phyloP scores from a whole-genome alignment of 768 basidiomycete species.

The Lactarius indigo region DNA sequence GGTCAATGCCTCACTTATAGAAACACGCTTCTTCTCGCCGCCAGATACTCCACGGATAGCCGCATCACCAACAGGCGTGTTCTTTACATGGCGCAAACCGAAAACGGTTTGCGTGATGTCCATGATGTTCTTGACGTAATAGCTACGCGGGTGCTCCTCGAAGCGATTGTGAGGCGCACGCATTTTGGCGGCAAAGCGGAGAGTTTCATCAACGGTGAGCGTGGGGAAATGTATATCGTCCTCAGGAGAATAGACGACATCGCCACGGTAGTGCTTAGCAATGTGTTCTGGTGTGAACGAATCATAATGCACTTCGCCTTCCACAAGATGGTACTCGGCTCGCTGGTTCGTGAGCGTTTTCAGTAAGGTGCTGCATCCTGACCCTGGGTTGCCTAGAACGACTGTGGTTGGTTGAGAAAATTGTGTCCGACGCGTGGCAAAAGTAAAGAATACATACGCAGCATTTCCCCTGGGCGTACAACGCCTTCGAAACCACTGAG shows the following conservation, averaged over 20 bases:
- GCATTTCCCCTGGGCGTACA: constrained; percentile 63
- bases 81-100: constrained; percentile 74
- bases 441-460: constrained; percentile 44
- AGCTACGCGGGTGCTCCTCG: constrained; percentile 39
- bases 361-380: constrained; percentile 85
- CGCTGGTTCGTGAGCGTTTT: constrained; percentile 79
- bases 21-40: constrained; percentile 81
- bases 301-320: constrained; percentile 74
- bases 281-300: constrained; percentile 77
- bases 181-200: constrained; percentile 65
- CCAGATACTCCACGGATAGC: constrained; percentile 81
- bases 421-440: not conserved
- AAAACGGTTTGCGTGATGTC: constrained; percentile 69
- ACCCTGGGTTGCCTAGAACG: constrained; percentile 63
- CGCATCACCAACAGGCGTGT: constrained; percentile 83
- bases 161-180: constrained; percentile 59
- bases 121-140: constrained; percentile 41
- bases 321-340: constrained; percentile 56
- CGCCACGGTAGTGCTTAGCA: constrained; percentile 71
- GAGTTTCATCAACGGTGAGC: constrained; percentile 73
- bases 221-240: constrained; percentile 84
- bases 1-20: constrained; percentile 58
- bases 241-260: constrained; percentile 57
- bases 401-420: not conserved
- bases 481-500: constrained; percentile 53